phyloP scores from a whole-genome alignment of 1,139 yeast genomes.

The Yamadazyma sp. region DNA sequence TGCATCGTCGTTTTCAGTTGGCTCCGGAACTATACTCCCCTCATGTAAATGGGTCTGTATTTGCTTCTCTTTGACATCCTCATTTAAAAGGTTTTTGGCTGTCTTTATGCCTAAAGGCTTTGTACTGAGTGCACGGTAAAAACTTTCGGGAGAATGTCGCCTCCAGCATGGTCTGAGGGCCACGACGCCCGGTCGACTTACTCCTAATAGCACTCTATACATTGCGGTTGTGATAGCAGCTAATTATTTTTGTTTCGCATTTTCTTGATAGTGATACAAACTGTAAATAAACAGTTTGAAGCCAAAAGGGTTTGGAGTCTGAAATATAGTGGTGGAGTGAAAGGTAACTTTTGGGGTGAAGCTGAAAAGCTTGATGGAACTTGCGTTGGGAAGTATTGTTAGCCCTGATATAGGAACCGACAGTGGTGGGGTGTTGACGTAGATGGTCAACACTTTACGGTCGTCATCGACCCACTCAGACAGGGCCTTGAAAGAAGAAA shows the following conservation, averaged over 20 bases:
- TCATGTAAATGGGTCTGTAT: background rate
- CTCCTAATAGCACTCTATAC: slow-evolving; percentile 2
- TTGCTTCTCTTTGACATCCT: background rate
- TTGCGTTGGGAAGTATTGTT: slow-evolving; percentile 5
- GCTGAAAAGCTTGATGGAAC: background rate
- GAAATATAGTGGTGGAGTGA: slow-evolving; percentile 1
- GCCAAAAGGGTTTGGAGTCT: slow-evolving; percentile 1
- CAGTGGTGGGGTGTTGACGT: background rate
- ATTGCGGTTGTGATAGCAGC: background rate
- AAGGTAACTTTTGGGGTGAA: slow-evolving; percentile 1
- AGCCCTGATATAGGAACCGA: slow-evolving; percentile 1
- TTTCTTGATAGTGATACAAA: slow-evolving; percentile 7
- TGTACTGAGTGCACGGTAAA: background rate
- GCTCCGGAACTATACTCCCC: slow-evolving; percentile 4
- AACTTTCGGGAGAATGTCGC: background rate
- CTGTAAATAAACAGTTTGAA: slow-evolving; percentile 8
- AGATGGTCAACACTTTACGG: slow-evolving; percentile 5
- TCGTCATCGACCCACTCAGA: slow-evolving; percentile 8
- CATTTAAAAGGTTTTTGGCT: background rate
- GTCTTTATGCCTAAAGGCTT: background rate
- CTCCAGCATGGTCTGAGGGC: background rate
- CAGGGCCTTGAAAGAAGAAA: background rate
- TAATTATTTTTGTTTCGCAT: slow-evolving; percentile 1
- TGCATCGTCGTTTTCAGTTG: slow-evolving; percentile 3
- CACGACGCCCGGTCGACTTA: background rate